Conservation (phyloP, 2,329 filamentous ascomycete genomes). For the Monilinia fructigena region DNA sequence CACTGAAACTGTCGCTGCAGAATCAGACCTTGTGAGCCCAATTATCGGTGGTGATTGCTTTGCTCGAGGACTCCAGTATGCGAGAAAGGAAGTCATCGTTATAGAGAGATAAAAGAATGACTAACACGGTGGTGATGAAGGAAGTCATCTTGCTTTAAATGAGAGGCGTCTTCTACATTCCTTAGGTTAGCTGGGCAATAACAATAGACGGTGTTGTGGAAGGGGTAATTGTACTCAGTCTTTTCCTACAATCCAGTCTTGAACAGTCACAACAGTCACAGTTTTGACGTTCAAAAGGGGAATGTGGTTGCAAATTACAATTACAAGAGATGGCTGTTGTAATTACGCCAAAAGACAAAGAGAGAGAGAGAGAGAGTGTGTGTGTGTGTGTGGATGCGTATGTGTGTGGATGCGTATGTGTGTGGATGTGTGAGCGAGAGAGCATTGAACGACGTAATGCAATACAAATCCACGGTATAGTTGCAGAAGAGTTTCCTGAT, state of each 20-base stretch:
- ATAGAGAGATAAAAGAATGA: slow-evolving; percentile 42
- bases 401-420: too few relatives aligned
- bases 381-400: too few relatives aligned
- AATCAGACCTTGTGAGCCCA: slow-evolving; percentile 29
- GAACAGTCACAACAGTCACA: not conserved
- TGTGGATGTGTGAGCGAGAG: too few relatives aligned
- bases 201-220: not conserved
- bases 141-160: slow-evolving; percentile 60
- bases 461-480: not conserved
- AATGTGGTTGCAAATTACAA: not conserved
- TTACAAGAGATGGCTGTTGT: slow-evolving; percentile 2
- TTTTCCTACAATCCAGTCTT: not conserved
- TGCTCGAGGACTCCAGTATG: slow-evolving; percentile 18
- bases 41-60: slow-evolving; percentile 7
- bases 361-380: not conserved
- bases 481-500: not conserved
- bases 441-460: too few relatives aligned
- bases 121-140: slow-evolving; percentile 80
- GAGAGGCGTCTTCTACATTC: slow-evolving; percentile 32
- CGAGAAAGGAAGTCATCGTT: slow-evolving; percentile 42
- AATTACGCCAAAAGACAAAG: slow-evolving; percentile 9
- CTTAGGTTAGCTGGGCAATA: slow-evolving; percentile 36
- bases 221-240: slow-evolving; percentile 5
- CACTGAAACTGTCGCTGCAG: slow-evolving; percentile 33
- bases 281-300: not conserved